Evolutionary conservation across 73 alveolate species (phyloP).

Genomic region (Uronychia setigera): DNA sequence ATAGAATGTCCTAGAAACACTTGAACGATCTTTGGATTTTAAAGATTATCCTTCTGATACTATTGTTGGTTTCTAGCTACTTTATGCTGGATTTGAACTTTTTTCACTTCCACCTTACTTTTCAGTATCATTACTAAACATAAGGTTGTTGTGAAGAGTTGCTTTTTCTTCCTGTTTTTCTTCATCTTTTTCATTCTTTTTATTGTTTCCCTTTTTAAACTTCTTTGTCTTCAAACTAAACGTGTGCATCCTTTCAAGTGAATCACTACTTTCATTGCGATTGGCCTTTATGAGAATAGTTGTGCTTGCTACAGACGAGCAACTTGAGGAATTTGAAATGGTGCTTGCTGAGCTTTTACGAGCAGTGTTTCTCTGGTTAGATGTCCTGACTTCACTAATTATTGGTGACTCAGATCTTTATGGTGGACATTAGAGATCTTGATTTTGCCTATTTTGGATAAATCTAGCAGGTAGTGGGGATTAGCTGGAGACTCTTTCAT

Average conservation of each 20-base stretch:
- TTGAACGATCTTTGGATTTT: neutral
- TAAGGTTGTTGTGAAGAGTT: too few relatives aligned
- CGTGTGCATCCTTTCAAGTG: constrained; percentile 52
- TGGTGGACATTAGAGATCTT: neutral
- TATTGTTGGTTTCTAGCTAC: neutral
- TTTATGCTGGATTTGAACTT: too few relatives aligned
- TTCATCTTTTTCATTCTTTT: neutral
- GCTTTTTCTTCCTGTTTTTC: constrained; percentile 17
- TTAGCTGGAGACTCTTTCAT: too few relatives aligned
- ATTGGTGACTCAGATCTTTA: neutral
- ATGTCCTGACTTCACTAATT: neutral
- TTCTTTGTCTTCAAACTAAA: constrained; percentile 36
- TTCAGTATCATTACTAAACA: neutral
- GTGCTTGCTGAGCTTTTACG: neutral
- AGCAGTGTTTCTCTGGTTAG: neutral
- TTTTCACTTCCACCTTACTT: neutral
- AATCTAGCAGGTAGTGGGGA: too few relatives aligned
- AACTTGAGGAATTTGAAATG: neutral
- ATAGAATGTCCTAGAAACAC: constrained; percentile 26
- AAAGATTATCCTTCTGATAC: neutral
- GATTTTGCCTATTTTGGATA: neutral
- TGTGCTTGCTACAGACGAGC: constrained; percentile 16
- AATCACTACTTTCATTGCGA: constrained; percentile 28
- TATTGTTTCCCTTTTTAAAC: neutral
- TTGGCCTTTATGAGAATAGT: constrained; percentile 27